Evolutionary conservation across 495 filamentous ascomycete species (phyloP).

Genomic region (Friedmanniomyces simplex): DNA sequence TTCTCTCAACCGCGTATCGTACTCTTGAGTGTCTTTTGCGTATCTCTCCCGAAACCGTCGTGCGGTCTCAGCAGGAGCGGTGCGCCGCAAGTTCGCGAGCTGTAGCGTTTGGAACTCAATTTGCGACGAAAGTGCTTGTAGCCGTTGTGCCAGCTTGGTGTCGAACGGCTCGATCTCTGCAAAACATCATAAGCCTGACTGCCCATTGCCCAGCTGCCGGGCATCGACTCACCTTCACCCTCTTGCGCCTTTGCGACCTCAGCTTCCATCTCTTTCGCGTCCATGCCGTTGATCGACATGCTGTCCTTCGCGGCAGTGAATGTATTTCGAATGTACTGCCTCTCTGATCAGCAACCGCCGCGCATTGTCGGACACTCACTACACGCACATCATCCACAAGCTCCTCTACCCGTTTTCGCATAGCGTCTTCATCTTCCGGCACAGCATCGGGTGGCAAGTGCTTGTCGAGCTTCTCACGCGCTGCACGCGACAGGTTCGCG

Average conservation of each 20-base stretch:
- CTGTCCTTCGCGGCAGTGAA: conserved; percentile 59
- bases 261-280: conserved; percentile 30
- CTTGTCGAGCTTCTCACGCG: conserved; percentile 69
- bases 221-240: conserved; percentile 9
- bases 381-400: conserved; percentile 65
- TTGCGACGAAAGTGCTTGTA: conserved; percentile 56
- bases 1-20: conserved; percentile 26
- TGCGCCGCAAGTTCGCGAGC: conserved; percentile 61
- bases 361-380: too few relatives aligned
- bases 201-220: neutral
- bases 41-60: conserved; percentile 42
- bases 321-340: conserved; percentile 65
- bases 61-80: conserved; percentile 52
- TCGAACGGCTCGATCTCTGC: conserved; percentile 73
- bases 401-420: conserved; percentile 65
- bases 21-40: conserved; percentile 30
- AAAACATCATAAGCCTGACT: conserved; percentile 24
- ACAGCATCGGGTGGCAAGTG: conserved; percentile 60
- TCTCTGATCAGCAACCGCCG: neutral
- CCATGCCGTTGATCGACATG: conserved; percentile 74
- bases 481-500: conserved; percentile 60
- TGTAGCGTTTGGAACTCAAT: conserved; percentile 64
- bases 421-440: conserved; percentile 47
- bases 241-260: conserved; percentile 16
- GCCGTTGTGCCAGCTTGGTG: conserved; percentile 52